Conservation (phyloP, 805 yeast genomes). For the Barnettozyma botsteinii region DNA sequence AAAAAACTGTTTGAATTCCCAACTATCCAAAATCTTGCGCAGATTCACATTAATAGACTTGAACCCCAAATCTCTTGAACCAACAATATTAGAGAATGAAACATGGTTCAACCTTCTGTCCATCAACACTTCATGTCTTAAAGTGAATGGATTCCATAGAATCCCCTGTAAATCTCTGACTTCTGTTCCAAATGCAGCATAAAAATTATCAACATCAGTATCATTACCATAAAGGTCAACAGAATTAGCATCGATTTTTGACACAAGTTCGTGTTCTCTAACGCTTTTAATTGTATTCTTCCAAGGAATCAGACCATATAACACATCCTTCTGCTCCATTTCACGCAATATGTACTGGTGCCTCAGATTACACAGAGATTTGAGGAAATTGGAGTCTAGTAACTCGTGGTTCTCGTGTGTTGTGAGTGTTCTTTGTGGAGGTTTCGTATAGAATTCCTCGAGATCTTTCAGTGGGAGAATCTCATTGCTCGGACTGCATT, state of each 20-base stretch:
- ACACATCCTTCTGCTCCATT: background rate
- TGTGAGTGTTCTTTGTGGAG: background rate
- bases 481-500: background rate
- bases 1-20: slow-evolving; percentile 31
- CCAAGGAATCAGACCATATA: background rate
- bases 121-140: background rate
- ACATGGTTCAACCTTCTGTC: slow-evolving; percentile 18
- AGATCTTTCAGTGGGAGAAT: background rate
- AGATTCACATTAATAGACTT: slow-evolving; percentile 9
- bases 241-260: background rate
- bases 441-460: background rate
- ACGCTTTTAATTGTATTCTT: background rate
- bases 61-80: slow-evolving; percentile 21
- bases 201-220: background rate
- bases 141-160: slow-evolving; percentile 19
- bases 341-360: background rate
- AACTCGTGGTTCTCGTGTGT: background rate
- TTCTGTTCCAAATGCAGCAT: slow-evolving; percentile 5
- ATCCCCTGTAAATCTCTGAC: slow-evolving; percentile 27
- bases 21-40: slow-evolving; percentile 4
- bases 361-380: background rate
- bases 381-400: background rate
- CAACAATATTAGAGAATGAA: slow-evolving; percentile 23
- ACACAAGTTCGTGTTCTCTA: background rate
- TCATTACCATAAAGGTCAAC: too few relatives aligned